phyloP scores from a whole-genome alignment of 2,329 filamentous ascomycete genomes.

The Alternaria metachromatica region DNA sequence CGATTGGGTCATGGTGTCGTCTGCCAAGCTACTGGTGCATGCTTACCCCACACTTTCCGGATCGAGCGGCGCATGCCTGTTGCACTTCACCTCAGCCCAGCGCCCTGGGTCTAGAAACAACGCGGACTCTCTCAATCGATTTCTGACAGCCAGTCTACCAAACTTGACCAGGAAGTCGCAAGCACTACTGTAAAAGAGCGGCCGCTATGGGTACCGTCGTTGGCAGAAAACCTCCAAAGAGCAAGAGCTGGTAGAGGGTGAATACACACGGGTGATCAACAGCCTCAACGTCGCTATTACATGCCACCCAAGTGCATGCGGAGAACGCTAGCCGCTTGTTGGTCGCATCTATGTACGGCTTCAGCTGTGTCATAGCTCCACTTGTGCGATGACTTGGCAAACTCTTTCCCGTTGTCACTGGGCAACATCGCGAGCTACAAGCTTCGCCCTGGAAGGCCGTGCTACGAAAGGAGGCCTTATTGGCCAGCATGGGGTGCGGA shows the following conservation, averaged over 20 bases:
- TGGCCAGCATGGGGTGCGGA: slow-evolving; percentile 18
- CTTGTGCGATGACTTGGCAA: slow-evolving; percentile 28
- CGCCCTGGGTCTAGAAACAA: slow-evolving; percentile 2
- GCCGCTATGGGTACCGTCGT: neutral
- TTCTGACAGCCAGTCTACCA: neutral
- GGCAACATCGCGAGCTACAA: slow-evolving; percentile 19
- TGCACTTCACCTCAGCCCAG: slow-evolving; percentile 23
- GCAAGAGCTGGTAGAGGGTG: slow-evolving; percentile 1
- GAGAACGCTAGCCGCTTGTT: slow-evolving; percentile 26
- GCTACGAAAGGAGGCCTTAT: slow-evolving; percentile 18
- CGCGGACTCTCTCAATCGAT: neutral
- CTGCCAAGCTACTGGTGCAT: slow-evolving; percentile 33
- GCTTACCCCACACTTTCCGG: slow-evolving; percentile 39
- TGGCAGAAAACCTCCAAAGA: neutral
- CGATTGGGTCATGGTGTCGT: slow-evolving; percentile 35
- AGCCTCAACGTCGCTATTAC: slow-evolving; percentile 21
- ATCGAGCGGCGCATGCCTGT: slow-evolving; percentile 29
- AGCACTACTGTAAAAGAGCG: neutral
- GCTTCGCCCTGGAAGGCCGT: slow-evolving; percentile 19
- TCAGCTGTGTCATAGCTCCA: slow-evolving; percentile 27
- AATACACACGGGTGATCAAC: neutral
- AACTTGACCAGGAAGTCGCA: neutral
- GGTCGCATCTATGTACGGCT: slow-evolving; percentile 14
- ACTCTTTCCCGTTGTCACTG: slow-evolving; percentile 21
- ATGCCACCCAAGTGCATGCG: slow-evolving; percentile 10